A percentile compares a stretch with the other conserved stretches of the same genome.
Conservation (phyloP, 345 rosid species). For the Linum trigynum region DNA sequence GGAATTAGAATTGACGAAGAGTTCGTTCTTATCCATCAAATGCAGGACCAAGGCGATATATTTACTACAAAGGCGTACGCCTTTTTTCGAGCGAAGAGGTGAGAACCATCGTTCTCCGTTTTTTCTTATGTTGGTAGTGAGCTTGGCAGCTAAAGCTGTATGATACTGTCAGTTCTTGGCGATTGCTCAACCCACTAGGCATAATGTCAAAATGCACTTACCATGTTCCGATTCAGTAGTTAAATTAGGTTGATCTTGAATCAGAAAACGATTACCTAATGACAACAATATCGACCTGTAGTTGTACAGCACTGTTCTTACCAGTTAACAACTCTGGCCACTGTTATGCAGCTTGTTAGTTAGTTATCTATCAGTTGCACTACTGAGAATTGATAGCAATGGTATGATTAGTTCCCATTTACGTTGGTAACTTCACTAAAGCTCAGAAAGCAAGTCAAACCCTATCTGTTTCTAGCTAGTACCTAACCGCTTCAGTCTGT, state of each 20-base stretch:
- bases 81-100: slow-evolving; percentile 72
- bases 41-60: slow-evolving; percentile 71
- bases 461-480: background rate
- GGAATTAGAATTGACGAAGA: background rate
- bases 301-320: background rate
- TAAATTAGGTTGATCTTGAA: too few relatives aligned
- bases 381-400: background rate
- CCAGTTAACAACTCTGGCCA: background rate
- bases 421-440: background rate
- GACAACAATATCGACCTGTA: background rate
- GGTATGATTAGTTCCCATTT: background rate
- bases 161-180: background rate
- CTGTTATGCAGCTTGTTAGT: background rate
- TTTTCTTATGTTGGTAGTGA: background rate
- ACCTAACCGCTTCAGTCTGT: background rate
- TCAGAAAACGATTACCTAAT: background rate
- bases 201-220: too few relatives aligned
- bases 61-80: slow-evolving; percentile 60
- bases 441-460: background rate
- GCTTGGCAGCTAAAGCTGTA: background rate
- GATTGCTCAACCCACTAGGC: background rate
- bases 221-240: too few relatives aligned
- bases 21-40: background rate
- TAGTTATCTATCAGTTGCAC: too few relatives aligned
- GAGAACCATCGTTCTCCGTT: slow-evolving; percentile 5